phyloP scores from a whole-genome alignment of 2,329 filamentous ascomycete genomes.

The Fusarium sp. region DNA sequence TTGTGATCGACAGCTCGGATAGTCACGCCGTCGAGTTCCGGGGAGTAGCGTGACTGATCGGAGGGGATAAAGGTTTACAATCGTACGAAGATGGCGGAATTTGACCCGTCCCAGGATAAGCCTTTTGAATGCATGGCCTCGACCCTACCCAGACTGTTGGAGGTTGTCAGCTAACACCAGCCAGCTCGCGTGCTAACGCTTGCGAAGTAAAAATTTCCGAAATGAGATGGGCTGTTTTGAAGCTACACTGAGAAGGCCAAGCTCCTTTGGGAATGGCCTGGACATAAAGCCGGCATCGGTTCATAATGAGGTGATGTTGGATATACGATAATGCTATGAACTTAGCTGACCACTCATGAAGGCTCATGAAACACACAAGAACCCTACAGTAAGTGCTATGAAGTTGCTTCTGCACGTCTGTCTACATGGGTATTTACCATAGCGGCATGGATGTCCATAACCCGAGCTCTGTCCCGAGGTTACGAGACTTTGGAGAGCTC shows the following conservation, averaged over 20 bases:
- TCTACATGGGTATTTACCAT: neutral
- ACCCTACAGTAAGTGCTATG: neutral
- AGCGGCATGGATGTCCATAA: neutral
- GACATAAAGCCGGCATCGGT: conserved; percentile 18
- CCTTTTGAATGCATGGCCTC: neutral
- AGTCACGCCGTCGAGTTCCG: conserved; percentile 9
- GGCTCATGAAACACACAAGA: neutral
- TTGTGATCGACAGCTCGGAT: conserved; percentile 19
- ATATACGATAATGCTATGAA: neutral
- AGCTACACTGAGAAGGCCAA: neutral
- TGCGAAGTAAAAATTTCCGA: conserved; percentile 11
- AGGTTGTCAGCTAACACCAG: conserved; percentile 3
- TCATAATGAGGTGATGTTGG: neutral
- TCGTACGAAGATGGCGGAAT: conserved; percentile 5
- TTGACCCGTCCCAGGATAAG: neutral
- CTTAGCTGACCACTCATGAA: conserved; percentile 15
- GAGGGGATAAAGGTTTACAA: neutral
- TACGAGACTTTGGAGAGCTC: neutral
- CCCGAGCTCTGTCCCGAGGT: neutral
- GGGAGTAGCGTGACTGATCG: conserved; percentile 12
- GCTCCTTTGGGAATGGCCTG: neutral
- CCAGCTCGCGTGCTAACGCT: neutral
- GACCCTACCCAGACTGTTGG: neutral
- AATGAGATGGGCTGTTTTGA: conserved; percentile 3
- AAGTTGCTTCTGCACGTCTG: neutral